Base-by-base conservation (phyloP, 2,329 filamentous ascomycete species). In the Acrocalymma vagum region DNA sequence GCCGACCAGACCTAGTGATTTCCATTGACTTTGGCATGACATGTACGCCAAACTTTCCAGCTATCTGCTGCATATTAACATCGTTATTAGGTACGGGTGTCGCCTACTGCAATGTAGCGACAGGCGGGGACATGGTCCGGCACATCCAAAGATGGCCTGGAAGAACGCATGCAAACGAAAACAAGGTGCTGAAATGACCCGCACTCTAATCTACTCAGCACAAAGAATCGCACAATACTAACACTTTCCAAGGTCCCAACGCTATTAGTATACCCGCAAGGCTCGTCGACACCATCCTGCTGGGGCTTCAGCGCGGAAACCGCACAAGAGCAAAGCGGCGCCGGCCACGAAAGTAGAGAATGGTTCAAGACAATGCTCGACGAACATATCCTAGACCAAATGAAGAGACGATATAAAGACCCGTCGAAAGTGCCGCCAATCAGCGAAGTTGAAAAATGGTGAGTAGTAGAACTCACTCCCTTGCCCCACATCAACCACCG, bases 321-420 rank as follows among this genome's bases (percentile, higher is more conserved):
- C 1, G 31, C 35, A 7, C 29, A 38, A 20, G 52, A 60, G 29
- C 48, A 52, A 35, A 44, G 25, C 20, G 74, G 75, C 10, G 67
- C 75, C 9, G 67, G 72, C 9, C 65, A 70, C 8, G 61, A 65
- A n/a, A 46, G 54, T n/a, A 56, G 64, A 3, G 75, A 79, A 44
- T 77, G 78, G 65, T 80, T 80, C 67, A 79, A 80, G 55, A 76
- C 77, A 38, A 78, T 77, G 53, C 67, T 80, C 9, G 77, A 80
- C 40, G 60, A 69, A 11, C 67, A 69, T 7, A 72, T 71, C 0
- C 55, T 79, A 2, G 41, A 48, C 9, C 32, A 53, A 21, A 42
- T 42, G 32, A 41, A 42, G 10, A 31, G 26, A 17, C 48, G 38
- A 9, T 21, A 45, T 3, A 36, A 13, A 4, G 42, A 54, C 14